phyloP scores from a whole-genome alignment of 225 moss, liverwort and hornwort species.

The Lunularia cruciata region DNA sequence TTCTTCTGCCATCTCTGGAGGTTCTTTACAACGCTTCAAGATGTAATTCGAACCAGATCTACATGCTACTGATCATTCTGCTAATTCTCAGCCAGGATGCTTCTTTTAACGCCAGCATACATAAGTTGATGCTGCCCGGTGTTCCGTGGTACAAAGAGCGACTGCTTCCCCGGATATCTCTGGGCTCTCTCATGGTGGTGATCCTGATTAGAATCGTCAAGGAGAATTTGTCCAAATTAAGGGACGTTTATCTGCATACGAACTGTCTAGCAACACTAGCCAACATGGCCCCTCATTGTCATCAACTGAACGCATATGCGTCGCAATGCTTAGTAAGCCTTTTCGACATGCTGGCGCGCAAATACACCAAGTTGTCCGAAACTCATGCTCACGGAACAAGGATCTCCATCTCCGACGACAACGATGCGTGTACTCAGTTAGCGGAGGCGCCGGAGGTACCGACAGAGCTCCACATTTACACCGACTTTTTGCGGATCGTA shows the following conservation, averaged over 20 bases:
- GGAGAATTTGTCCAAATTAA: slow-evolving; percentile 50
- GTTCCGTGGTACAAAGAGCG: slow-evolving; percentile 56
- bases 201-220: slow-evolving; percentile 54
- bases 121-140: slow-evolving; percentile 49
- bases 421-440: too few species aligned
- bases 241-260: slow-evolving; percentile 49
- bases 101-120: slow-evolving; percentile 51
- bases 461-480: slow-evolving; percentile 55
- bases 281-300: slow-evolving; percentile 57
- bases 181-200: slow-evolving; percentile 54
- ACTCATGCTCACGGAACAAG: slow-evolving; percentile 32
- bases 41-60: slow-evolving; percentile 50
- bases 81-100: slow-evolving; percentile 53
- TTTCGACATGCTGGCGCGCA: slow-evolving; percentile 55
- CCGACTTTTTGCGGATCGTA: slow-evolving; percentile 56
- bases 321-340: slow-evolving; percentile 44
- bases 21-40: slow-evolving; percentile 50
- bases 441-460: slow-evolving; percentile 34
- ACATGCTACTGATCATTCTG: slow-evolving; percentile 49
- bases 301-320: slow-evolving; percentile 45
- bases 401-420: slow-evolving; percentile 13
- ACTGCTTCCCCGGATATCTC: slow-evolving; percentile 39
- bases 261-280: slow-evolving; percentile 53
- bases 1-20: slow-evolving; percentile 45
- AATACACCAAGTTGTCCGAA: slow-evolving; percentile 45